Percentiles rank a stretch among this genome's conserved stretches.
phyloP scores from a whole-genome alignment of 75 land plant species.

The Picea glauca region DNA sequence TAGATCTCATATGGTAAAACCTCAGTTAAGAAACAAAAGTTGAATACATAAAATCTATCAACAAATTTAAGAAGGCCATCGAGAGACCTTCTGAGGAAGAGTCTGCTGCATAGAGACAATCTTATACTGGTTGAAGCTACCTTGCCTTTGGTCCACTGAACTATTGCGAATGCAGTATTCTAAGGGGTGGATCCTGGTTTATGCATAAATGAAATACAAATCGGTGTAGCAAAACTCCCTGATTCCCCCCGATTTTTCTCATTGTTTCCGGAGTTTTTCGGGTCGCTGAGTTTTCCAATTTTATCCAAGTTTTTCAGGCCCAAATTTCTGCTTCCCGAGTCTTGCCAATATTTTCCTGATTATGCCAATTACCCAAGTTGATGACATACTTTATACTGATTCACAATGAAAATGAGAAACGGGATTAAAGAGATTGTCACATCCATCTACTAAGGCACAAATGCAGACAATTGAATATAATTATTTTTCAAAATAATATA shows the following conservation, averaged over 20 bases:
- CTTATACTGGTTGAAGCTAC: neutral
- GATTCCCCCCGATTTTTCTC: too few relatives aligned
- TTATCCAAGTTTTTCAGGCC: too few relatives aligned
- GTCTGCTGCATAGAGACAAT: conserved; percentile 90
- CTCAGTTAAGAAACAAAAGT: too few relatives aligned
- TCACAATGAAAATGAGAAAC: neutral
- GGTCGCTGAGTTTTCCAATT: too few relatives aligned
- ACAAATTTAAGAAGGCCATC: conserved; percentile 94
- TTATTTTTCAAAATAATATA: neutral
- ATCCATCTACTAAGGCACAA: neutral
- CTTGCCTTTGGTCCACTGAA: neutral
- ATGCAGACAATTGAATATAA: neutral
- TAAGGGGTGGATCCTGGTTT: neutral
- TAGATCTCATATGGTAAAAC: too few relatives aligned
- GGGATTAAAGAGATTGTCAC: neutral
- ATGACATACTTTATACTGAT: neutral
- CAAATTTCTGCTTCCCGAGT: too few relatives aligned
- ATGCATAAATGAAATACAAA: neutral
- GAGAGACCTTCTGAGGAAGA: conserved; percentile 88
- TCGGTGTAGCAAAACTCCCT: too few relatives aligned
- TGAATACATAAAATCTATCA: conserved; percentile 66
- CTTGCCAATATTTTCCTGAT: too few relatives aligned
- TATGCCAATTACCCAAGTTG: too few relatives aligned
- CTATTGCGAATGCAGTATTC: neutral
- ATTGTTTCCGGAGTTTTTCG: too few relatives aligned